These are phyloP conservation scores for Alliaria petiolata DNA, from an alignment of 345 rosid genomes.

Conservation along the genomic window DNA sequence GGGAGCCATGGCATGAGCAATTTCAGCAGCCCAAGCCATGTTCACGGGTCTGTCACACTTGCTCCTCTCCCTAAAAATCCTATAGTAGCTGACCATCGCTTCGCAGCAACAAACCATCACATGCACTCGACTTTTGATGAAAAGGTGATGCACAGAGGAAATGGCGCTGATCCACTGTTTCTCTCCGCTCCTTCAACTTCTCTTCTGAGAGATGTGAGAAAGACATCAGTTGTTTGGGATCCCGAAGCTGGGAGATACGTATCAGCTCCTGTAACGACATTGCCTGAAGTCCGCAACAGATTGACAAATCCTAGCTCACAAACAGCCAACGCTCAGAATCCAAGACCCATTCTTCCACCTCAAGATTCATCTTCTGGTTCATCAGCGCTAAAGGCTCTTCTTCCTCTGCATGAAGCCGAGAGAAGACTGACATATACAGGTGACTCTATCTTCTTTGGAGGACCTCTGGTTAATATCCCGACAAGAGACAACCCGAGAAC, in stretches of 20 bases:
- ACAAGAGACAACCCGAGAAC: constrained; percentile 47
- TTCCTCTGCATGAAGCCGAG: constrained; percentile 45
- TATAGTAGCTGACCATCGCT: constrained; percentile 34
- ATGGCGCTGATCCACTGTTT: constrained; percentile 50
- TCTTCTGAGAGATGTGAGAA: constrained; percentile 67
- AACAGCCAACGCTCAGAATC: too few relatives aligned
- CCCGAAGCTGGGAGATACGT: constrained; percentile 91
- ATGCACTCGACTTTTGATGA: constrained; percentile 43
- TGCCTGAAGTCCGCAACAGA: constrained; percentile 55
- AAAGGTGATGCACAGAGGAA: constrained; percentile 46
- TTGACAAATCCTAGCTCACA: too few relatives aligned
- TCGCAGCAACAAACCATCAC: constrained; percentile 33
- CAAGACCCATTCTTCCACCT: constrained; percentile 37
- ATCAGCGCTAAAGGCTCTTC: constrained; percentile 36
- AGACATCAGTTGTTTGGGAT: constrained; percentile 88
- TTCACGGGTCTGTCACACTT: constrained; percentile 70
- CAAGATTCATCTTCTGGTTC: constrained; percentile 48
- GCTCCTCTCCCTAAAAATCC: constrained; percentile 72
- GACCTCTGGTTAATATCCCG: constrained; percentile 67
- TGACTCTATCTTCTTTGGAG: constrained; percentile 87
- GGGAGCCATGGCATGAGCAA: constrained; percentile 72
- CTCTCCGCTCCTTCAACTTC: constrained; percentile 65
- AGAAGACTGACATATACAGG: constrained; percentile 76
- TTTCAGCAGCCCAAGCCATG: constrained; percentile 79
- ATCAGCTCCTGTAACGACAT: constrained; percentile 69